Percentiles rank a stretch among this genome's conserved stretches.
These are phyloP conservation scores for Cinnamomum micranthum DNA, from an alignment of 164 flowering plant genomes.

Conservation along the genomic window DNA sequence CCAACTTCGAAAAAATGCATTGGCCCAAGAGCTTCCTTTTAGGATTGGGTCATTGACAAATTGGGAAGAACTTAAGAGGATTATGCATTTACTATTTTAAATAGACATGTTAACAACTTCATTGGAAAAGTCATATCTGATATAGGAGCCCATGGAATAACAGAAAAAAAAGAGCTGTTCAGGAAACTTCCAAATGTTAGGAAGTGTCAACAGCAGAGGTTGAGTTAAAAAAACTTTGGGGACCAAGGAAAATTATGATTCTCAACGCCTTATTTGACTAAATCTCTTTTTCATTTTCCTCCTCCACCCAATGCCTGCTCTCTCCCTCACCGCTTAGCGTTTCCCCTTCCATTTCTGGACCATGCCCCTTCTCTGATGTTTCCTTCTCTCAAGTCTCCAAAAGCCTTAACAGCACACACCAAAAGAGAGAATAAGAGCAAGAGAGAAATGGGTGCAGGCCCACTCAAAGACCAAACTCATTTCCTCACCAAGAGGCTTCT, in stretches of 20 bases:
- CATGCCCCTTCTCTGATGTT: not conserved
- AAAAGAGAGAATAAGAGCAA: not conserved
- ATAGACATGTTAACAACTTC: too few relatives aligned
- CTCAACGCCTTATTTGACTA: not conserved
- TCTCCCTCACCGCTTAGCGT: not conserved
- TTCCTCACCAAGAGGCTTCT: constrained; percentile 39
- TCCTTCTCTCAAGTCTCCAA: not conserved
- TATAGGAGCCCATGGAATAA: too few relatives aligned
- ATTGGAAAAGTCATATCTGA: too few relatives aligned
- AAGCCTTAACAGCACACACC: not conserved
- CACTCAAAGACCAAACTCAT: constrained; percentile 36
- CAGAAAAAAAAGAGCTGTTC: too few relatives aligned
- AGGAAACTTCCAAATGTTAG: too few relatives aligned
- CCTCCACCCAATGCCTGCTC: constrained; percentile 1
- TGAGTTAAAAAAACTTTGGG: not conserved
- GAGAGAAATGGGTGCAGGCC: constrained; percentile 30
- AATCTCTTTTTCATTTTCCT: not conserved
- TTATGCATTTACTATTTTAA: too few relatives aligned
- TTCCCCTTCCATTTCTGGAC: not conserved
- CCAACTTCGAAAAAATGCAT: too few relatives aligned
- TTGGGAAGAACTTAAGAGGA: too few relatives aligned
- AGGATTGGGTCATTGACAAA: too few relatives aligned
- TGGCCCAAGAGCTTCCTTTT: too few relatives aligned
- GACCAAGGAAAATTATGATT: not conserved
- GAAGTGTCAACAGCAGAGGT: too few relatives aligned